phyloP scores from a whole-genome alignment of 306 rosid species.

The Purshia tridentata region DNA sequence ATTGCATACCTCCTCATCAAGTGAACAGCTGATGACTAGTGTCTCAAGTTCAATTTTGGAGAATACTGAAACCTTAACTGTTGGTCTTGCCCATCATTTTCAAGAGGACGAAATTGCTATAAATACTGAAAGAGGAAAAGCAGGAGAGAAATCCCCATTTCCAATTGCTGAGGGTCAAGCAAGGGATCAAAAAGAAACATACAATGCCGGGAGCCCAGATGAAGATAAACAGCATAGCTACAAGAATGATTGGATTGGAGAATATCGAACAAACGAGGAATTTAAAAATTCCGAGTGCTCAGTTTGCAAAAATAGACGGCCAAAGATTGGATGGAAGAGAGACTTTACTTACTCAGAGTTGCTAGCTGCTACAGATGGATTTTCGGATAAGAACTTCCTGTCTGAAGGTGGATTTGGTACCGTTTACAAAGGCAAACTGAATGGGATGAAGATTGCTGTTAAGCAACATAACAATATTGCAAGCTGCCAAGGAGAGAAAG shows the following conservation, averaged over 20 bases:
- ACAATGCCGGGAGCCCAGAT: constrained; percentile 16
- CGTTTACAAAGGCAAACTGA: constrained; percentile 56
- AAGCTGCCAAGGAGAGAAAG: constrained; percentile 81
- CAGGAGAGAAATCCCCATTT: constrained; percentile 25
- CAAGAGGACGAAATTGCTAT: constrained; percentile 18
- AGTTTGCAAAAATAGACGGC: constrained; percentile 58
- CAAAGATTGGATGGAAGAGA: constrained; percentile 46
- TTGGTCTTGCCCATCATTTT: not conserved
- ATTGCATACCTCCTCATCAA: constrained; percentile 17
- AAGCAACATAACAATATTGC: constrained; percentile 67
- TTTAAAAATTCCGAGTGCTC: constrained; percentile 44
- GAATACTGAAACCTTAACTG: not conserved
- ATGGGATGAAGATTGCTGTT: constrained; percentile 68
- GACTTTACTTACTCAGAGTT: constrained; percentile 68
- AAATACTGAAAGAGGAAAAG: constrained; percentile 32
- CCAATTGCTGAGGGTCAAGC: constrained; percentile 28
- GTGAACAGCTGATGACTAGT: constrained; percentile 1
- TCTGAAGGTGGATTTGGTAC: constrained; percentile 93
- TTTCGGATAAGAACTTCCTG: constrained; percentile 52
- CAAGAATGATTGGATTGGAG: constrained; percentile 24
- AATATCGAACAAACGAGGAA: constrained; percentile 34
- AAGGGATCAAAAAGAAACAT: constrained; percentile 16
- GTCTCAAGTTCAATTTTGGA: constrained; percentile 25
- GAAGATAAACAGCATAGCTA: constrained; percentile 8
- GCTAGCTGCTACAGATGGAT: constrained; percentile 50